Evolutionary conservation across 2,329 filamentous ascomycete species (phyloP), one percentile per base, ranked within the genome.

Genomic region (Macrophomina pseudophaseolina): DNA sequence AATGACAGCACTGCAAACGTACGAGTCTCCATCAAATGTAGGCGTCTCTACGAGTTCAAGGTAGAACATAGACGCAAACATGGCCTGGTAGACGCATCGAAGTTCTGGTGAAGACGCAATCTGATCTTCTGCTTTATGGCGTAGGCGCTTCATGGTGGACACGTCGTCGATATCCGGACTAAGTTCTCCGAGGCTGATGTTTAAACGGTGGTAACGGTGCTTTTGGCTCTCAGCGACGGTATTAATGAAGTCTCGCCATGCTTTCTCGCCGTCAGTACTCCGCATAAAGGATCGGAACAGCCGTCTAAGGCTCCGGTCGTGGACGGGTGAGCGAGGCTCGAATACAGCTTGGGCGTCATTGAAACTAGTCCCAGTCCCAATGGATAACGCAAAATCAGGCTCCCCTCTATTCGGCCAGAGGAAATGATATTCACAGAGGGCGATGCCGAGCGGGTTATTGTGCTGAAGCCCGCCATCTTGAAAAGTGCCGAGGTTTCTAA

Each of bases 381-480:
- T 68, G 14, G 71, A 75, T 6, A 76, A 46, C 2, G 70, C 68
- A 53, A 74, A 69, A 54, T 75, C 72, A 4, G 70, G 67, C 9
- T 66, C 30, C n/a, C 49, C 49, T 67, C 66, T 68, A 3, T 70
- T 62, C 9, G 72, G 74, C 74, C 69, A 75, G 6, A 75, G 42
- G 23, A 65, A 60, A 9, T 66, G 66, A n/a, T 58, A 67, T 58
- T 76, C 73, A 67, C 67, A 72, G 16, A 67, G 53, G 8, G 71
- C 71, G 32, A 75, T 65, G 8, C 68, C 68, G 5, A 71, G 60
- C 0, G 71, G 74, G 63, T 75, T 75, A 52, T 75, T 75, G 44
- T 75, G 66, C 28, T 71, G 53, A 2, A 76, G 67, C 2, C 72
- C 73, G 23, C 74, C 71, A 64, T 75, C 74, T 67, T 76, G 70